Percentiles rank a stretch among this genome's conserved stretches.
Evolutionary conservation across 441 rosid genomes (phyloP).

Genomic region (Arabidopsis lyrata): DNA sequence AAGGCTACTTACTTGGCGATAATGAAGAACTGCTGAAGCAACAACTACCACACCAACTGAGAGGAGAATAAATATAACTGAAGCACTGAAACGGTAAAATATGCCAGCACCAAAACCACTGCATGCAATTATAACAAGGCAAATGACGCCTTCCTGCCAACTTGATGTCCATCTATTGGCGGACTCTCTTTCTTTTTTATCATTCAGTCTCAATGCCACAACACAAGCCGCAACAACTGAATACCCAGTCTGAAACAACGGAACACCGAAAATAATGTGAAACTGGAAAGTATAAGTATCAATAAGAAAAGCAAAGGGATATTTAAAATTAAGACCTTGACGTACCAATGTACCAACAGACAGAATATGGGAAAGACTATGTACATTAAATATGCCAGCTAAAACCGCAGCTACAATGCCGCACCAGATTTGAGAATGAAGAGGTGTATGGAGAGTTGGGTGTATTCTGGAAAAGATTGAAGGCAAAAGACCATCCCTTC

Average conservation of each 20-base stretch:
- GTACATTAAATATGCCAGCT: constrained; percentile 91
- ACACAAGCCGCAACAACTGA: constrained; percentile 97
- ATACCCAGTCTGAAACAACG: constrained; percentile 83
- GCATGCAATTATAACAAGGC: constrained; percentile 72
- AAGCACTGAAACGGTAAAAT: constrained; percentile 65
- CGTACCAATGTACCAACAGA: constrained; percentile 97
- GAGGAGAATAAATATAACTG: constrained; percentile 56
- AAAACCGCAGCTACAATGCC: constrained; percentile 81
- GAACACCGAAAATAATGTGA: constrained; percentile 7
- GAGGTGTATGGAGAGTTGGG: constrained; percentile 80
- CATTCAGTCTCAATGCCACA: constrained; percentile 82
- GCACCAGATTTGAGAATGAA: constrained; percentile 96
- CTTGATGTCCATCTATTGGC: constrained; percentile 62
- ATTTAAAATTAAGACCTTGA: constrained; percentile 2
- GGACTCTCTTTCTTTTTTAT: constrained; percentile 56
- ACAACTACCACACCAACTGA: constrained; percentile 60
- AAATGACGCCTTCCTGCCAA: constrained; percentile 81
- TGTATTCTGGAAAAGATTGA: constrained; percentile 76
- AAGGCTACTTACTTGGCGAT: constrained; percentile 67
- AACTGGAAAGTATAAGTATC: constrained; percentile 18
- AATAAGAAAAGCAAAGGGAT: constrained; percentile 27
- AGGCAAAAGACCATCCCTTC: constrained; percentile 82
- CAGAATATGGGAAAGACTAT: constrained; percentile 87
- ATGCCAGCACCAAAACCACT: constrained; percentile 83
- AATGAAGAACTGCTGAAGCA: constrained; percentile 65